These are phyloP conservation scores for Eucalyptus cladocalyx DNA, from an alignment of 345 rosid species.

Conservation along the genomic window DNA sequence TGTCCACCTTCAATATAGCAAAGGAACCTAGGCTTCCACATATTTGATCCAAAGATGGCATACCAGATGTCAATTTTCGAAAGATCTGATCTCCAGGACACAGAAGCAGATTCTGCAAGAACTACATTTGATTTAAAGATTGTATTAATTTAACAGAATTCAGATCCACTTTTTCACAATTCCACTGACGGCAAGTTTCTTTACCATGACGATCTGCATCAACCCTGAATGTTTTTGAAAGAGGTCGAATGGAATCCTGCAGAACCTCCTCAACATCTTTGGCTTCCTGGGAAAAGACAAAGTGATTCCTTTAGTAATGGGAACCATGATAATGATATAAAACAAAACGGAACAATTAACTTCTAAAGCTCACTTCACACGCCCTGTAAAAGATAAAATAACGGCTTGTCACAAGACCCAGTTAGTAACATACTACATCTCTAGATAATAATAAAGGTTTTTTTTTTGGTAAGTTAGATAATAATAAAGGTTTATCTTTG, in stretches of 20 bases:
- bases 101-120: slow-evolving; percentile 5
- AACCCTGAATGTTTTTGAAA: slow-evolving; percentile 46
- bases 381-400: background rate
- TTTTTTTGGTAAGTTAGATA: too few species aligned
- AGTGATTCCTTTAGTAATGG: background rate
- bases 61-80: slow-evolving; percentile 73
- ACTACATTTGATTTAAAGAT: slow-evolving; percentile 5
- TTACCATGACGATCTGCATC: slow-evolving; percentile 14
- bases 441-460: too few species aligned
- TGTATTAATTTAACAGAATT: background rate
- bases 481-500: background rate
- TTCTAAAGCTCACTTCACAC: background rate
- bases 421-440: too few species aligned
- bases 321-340: background rate
- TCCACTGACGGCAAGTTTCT: background rate
- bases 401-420: background rate
- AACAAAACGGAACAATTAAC: background rate
- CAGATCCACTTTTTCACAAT: background rate
- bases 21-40: slow-evolving; percentile 73
- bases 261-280: slow-evolving; percentile 27
- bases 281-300: slow-evolving; percentile 21
- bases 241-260: slow-evolving; percentile 34
- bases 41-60: slow-evolving; percentile 82
- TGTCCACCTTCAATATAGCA: slow-evolving; percentile 88
- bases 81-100: slow-evolving; percentile 56